Evolutionary conservation across 805 yeast species (phyloP).

Genomic region (Metschnikowia kofuensis): DNA sequence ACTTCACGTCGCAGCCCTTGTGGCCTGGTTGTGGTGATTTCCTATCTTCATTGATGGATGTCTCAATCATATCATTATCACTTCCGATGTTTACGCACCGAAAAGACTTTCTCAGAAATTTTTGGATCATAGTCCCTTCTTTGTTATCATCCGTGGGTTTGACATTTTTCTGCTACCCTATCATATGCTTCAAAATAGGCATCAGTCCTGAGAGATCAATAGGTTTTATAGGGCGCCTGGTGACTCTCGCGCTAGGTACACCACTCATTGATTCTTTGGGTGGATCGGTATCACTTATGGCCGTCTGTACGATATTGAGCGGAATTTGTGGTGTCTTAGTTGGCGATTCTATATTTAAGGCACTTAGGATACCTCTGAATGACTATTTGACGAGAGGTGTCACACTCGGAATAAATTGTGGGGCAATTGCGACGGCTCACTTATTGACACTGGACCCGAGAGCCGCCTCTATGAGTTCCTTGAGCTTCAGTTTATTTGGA

Average conservation of each 20-base stretch:
- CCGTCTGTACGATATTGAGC: constrained; percentile 72
- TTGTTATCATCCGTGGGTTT: constrained; percentile 52
- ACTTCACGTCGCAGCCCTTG: constrained; percentile 31
- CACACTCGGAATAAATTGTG: constrained; percentile 73
- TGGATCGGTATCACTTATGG: constrained; percentile 71
- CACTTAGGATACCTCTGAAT: constrained; percentile 52
- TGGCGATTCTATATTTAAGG: constrained; percentile 51
- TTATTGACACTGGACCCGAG: constrained; percentile 66
- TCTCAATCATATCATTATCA: constrained; percentile 71
- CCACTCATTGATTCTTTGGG: constrained; percentile 66
- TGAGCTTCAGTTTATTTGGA: constrained; percentile 71
- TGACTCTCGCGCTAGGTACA: constrained; percentile 75
- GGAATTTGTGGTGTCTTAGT: constrained; percentile 74
- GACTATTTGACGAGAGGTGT: constrained; percentile 78
- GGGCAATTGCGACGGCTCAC: constrained; percentile 82
- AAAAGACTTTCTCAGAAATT: constrained; percentile 57
- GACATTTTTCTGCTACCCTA: constrained; percentile 68
- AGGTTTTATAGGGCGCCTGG: constrained; percentile 77
- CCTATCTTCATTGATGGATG: constrained; percentile 66
- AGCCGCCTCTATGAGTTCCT: constrained; percentile 75
- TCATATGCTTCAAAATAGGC: constrained; percentile 62
- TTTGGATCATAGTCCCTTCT: constrained; percentile 58
- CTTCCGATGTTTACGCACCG: constrained; percentile 77
- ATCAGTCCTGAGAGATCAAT: constrained; percentile 58
- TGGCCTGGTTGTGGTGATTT: constrained; percentile 86